Conservation (phyloP, 2,329 filamentous ascomycete genomes). For the Ramularia endophylla region DNA sequence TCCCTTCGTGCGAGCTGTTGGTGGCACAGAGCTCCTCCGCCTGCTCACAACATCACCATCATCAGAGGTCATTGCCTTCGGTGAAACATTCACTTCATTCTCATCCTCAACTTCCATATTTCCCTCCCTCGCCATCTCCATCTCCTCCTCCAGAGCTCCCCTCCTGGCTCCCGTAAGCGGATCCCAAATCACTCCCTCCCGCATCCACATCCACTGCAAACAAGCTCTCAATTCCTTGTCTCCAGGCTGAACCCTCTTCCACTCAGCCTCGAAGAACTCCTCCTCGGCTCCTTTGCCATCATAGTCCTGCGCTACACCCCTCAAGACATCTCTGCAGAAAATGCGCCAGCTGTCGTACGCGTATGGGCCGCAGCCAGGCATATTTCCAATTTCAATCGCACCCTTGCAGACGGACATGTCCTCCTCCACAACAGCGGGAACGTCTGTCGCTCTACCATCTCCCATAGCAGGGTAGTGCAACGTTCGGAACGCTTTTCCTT, state of each 20-base stretch:
- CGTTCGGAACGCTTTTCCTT: conserved; percentile 52
- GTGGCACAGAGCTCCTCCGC: no score
- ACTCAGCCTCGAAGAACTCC: conserved; percentile 76
- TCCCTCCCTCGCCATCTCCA: conserved; percentile 52
- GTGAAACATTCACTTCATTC: conserved; percentile 15
- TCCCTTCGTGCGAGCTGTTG: no score
- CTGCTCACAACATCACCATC: no score
- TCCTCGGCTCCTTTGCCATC: conserved; percentile 48
- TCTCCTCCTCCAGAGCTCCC: conserved; percentile 49
- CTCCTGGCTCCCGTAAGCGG: conserved; percentile 59
- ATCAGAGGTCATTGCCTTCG: no score
- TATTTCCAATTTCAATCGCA: conserved; percentile 78
- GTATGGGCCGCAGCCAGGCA: conserved; percentile 72
- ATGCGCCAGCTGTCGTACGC: conserved; percentile 89
- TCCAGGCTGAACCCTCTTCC: conserved; percentile 75
- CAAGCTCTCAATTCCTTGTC: conserved; percentile 90
- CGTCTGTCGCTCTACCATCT: conserved; percentile 45
- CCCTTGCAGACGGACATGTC: conserved; percentile 42
- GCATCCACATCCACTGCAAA: conserved; percentile 86
- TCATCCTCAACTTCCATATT: conserved; percentile 42
- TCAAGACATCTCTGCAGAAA: conserved; percentile 75
- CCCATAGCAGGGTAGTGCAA: conserved; percentile 49
- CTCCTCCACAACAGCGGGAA: conserved; percentile 40
- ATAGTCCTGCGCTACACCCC: conserved; percentile 61
- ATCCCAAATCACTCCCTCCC: conserved; percentile 79